Evolutionary conservation across 208 protist species (phyloP).

Genomic region (Herpetomonas samuelpessoai): DNA sequence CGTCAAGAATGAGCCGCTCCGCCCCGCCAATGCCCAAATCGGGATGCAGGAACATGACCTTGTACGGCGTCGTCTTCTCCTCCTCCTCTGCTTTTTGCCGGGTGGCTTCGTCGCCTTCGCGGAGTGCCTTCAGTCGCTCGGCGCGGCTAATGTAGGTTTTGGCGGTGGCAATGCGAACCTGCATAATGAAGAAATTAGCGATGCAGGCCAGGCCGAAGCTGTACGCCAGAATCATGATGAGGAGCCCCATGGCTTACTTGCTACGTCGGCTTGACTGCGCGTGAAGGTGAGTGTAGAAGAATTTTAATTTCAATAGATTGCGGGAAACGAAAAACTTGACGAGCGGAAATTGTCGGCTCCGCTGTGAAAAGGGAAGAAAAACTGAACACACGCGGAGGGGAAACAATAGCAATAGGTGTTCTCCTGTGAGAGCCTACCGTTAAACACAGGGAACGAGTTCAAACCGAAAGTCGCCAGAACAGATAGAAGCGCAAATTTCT

Average conservation of each 20-base stretch:
- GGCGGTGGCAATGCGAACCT: constrained; percentile 17
- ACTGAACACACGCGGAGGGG: no score
- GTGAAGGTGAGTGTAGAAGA: constrained; percentile 8
- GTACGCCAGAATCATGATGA: constrained; percentile 28
- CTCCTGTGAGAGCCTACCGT: no score
- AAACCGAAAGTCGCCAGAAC: no score
- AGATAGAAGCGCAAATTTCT: no score
- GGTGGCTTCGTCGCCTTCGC: not conserved
- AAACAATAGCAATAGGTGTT: no score
- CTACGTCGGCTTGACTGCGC: not conserved
- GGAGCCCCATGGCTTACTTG: constrained; percentile 10
- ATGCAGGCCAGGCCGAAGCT: constrained; percentile 34
- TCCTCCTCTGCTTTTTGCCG: not conserved
- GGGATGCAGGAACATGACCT: constrained; percentile 94
- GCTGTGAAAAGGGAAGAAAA: no score
- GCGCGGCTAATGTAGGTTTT: constrained; percentile 14
- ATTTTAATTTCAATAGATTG: no score
- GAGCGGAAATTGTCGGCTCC: no score
- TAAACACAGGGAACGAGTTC: no score
- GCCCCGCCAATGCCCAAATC: constrained; percentile 97
- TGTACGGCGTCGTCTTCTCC: constrained; percentile 19
- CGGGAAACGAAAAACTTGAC: no score
- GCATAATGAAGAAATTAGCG: constrained; percentile 35
- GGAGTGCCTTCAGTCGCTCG: constrained; percentile 4
- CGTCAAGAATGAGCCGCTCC: constrained; percentile 97